A percentile compares a stretch with the other conserved stretches of the same genome.
Evolutionary conservation across 2,329 filamentous ascomycete species (phyloP).

Genomic region (Ceratocystis huliohia): DNA sequence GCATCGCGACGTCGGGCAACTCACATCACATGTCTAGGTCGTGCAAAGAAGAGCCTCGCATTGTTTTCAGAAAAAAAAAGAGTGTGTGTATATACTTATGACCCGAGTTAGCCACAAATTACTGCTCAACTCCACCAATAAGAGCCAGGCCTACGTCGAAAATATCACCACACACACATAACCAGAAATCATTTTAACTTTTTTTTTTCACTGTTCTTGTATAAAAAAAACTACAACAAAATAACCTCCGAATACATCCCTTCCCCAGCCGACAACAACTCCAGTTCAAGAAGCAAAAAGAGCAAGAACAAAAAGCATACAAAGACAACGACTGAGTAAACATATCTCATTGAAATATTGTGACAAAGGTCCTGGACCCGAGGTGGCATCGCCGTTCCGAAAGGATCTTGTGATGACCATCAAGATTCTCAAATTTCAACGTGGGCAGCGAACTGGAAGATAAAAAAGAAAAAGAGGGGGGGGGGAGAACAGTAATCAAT

Average conservation of each 20-base stretch:
- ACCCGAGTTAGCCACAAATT: background rate
- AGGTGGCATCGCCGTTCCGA: background rate
- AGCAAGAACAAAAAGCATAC: background rate
- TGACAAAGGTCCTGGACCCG: background rate
- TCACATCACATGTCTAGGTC: background rate
- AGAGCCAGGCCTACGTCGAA: background rate
- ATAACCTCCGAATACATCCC: background rate
- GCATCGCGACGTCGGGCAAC: background rate
- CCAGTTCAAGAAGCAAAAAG: background rate
- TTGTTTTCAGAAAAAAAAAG: background rate
- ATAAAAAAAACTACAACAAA: slow-evolving; percentile 2
- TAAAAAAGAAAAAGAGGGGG: background rate
- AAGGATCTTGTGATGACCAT: slow-evolving; percentile 2
- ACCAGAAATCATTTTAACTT: background rate
- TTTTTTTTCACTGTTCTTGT: background rate
- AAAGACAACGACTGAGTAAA: background rate
- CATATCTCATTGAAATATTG: background rate
- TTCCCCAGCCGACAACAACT: background rate
- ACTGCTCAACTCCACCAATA: too few relatives aligned
- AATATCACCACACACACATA: background rate
- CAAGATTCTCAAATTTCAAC: background rate
- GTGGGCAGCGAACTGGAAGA: background rate
- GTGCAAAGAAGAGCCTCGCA: background rate
- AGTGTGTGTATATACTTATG: slow-evolving; percentile 13
- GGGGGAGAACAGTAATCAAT: background rate